phyloP scores from a whole-genome alignment of 139 green algal species.

The Chlamydomonas urium region DNA sequence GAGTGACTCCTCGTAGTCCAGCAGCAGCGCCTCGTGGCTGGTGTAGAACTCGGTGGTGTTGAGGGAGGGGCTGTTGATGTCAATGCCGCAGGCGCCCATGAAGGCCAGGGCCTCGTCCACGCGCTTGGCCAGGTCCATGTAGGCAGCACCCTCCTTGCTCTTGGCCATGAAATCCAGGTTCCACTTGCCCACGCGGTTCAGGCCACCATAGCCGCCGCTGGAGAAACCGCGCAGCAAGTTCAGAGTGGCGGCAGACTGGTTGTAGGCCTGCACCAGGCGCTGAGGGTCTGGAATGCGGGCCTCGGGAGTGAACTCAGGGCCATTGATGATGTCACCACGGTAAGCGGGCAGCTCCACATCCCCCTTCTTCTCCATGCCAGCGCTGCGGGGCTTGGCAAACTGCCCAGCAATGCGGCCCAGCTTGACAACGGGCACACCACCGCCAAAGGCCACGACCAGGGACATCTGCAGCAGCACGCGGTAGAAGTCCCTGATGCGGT shows the following conservation, averaged over 20 bases:
- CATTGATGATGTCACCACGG: constrained; percentile 99
- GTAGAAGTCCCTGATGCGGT: constrained; percentile 92
- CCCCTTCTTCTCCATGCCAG: constrained; percentile 67
- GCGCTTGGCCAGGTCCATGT: constrained; percentile 81
- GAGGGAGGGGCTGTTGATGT: constrained; percentile 71
- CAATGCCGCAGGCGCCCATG: constrained; percentile 88
- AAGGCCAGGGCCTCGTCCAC: constrained; percentile 95
- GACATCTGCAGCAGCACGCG: constrained; percentile 92
- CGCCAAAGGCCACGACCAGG: constrained; percentile 94
- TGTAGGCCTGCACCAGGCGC: constrained; percentile 86
- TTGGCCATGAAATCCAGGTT: constrained; percentile 98
- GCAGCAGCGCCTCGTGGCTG: constrained; percentile 84
- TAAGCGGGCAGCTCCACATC: constrained; percentile 82
- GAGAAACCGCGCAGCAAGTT: constrained; percentile 97
- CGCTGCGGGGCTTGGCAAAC: constrained; percentile 96
- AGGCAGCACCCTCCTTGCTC: constrained; percentile 74
- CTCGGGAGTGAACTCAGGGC: constrained; percentile 80
- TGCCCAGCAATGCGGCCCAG: constrained; percentile 97
- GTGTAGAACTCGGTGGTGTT: constrained; percentile 95
- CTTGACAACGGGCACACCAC: constrained; percentile 94
- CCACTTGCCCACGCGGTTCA: constrained; percentile 89
- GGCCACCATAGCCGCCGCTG: constrained; percentile 90
- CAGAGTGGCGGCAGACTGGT: constrained; percentile 94
- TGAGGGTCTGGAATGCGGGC: constrained; percentile 85
- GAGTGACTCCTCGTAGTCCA: constrained; percentile 96